Percentiles rank a stretch among this genome's conserved stretches.
Conservation (phyloP, 257 asterid species). For the Solanum gracilifrons region DNA sequence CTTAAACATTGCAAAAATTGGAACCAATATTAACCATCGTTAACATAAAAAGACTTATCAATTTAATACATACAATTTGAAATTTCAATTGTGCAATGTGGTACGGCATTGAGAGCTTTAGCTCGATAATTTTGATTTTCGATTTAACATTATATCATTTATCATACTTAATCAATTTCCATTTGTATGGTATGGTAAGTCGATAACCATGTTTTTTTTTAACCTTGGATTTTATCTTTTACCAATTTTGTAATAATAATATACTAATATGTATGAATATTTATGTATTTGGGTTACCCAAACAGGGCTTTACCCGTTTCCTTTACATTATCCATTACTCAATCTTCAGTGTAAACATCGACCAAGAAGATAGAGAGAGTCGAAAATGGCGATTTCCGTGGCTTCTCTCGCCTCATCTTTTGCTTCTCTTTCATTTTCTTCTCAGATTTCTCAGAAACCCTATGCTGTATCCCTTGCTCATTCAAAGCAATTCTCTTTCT, state of each 20-base stretch:
- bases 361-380: neutral
- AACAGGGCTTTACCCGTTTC: neutral
- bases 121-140: neutral
- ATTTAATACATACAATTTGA: no score
- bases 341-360: no score
- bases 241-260: neutral
- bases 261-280: neutral
- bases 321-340: neutral
- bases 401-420: conserved; percentile 63
- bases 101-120: neutral
- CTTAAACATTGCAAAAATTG: no score
- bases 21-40: no score
- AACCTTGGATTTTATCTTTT: no score
- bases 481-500: conserved; percentile 21
- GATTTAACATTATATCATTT: neutral
- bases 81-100: neutral
- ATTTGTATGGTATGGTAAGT: neutral
- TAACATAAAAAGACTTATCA: neutral
- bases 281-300: neutral
- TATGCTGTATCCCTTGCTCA: conserved; percentile 23
- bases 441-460: conserved; percentile 52
- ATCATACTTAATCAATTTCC: neutral
- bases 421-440: conserved; percentile 73
- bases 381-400: conserved; percentile 38
- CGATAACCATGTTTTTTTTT: no score